Percentiles rank a stretch among this genome's conserved stretches.
phyloP scores from a whole-genome alignment of 2,329 filamentous ascomycete genomes.

The Hypoxylon sp. region DNA sequence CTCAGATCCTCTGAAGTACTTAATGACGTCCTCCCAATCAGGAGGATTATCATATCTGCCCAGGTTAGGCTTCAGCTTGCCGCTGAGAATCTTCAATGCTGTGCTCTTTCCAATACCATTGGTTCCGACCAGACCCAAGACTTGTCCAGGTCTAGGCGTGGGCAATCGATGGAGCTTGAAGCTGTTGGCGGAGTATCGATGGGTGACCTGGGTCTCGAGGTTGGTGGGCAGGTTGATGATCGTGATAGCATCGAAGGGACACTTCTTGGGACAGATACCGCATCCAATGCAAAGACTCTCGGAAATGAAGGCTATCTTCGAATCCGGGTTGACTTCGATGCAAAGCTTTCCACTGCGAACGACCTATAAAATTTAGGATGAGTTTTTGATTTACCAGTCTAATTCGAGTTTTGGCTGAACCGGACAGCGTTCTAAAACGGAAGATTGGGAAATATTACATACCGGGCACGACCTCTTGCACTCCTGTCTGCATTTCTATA shows the following conservation, averaged over 20 bases:
- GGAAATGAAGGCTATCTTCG: constrained; percentile 97
- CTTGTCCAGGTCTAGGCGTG: constrained; percentile 94
- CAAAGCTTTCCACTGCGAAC: constrained; percentile 97
- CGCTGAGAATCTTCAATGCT: constrained; percentile 97
- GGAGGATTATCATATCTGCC: constrained; percentile 95
- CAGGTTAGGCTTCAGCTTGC: constrained; percentile 98
- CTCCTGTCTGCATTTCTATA: constrained; percentile 95
- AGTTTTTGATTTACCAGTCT: constrained; percentile 24
- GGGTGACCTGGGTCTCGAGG: constrained; percentile 96
- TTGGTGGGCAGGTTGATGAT: constrained; percentile 99
- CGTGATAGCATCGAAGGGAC: constrained; percentile 97
- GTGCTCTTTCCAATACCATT: constrained; percentile 99
- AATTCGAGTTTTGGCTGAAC: not conserved
- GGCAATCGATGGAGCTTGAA: constrained; percentile 99
- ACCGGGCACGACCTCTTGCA: constrained; percentile 92
- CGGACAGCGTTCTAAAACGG: not conserved
- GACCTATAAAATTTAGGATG: constrained; percentile 68
- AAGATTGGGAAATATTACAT: not conserved
- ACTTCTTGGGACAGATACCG: constrained; percentile 99
- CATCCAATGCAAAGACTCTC: constrained; percentile 97
- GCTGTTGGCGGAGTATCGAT: constrained; percentile 98
- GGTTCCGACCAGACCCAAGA: constrained; percentile 95
- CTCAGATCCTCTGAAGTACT: constrained; percentile 97
- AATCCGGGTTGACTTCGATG: constrained; percentile 90
- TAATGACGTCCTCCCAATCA: constrained; percentile 99